Base-by-base conservation (phyloP, 1,284 basidiomycete species). In the Microbotryum silenes-acaulis region DNA sequence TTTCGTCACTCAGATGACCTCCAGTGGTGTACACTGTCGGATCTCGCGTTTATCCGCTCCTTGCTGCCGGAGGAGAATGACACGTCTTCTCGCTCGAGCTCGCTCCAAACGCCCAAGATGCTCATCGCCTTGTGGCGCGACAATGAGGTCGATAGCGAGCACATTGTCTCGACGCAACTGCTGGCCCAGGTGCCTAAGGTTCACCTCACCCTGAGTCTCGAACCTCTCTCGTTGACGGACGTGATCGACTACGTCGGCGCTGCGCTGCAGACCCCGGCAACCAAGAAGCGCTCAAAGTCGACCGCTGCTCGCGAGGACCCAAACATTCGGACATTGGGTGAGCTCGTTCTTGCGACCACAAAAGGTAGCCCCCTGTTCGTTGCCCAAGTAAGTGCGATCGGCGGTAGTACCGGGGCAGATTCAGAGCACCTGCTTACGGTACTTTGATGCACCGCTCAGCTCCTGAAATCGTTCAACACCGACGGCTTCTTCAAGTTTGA, bases 401-500 rank as follows among this genome's bases (percentile, higher is more conserved):
- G 51, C 45, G 25, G 48, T 56, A 44, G 44, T 45, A 12, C 21
- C 51, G 6, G 9, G 4, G 1, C 59, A 66, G 60, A 60, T 66
- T 1, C 58, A 63, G 50, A 62, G 16, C 37, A 23, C n/a, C 5
- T 42, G 48, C 48, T 50, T 16, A 23, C 48, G 16, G 1, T 54
- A 47, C 2, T 52, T 49, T 29, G 48, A 56, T 45, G 44, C 45
- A 9, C 25, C 6, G 9, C 4, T 1, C 59, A 68, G 62, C 64
- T 68, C 1, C 60, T 68, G 50, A 66, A 62, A 37, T 48, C 64
- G 6, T 63, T 68, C 61, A 60, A 64, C 45, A 23, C 54, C n/a
- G 66, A 68, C 14, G 66, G 66, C 8, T 27, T 63, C 1, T 68
- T 68, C 57, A 25, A 50, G 1, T 68, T 68, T 49, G 56, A 66